Conservation (phyloP, 2,329 filamentous ascomycete species). For the Aspergillus arachidicola region DNA sequence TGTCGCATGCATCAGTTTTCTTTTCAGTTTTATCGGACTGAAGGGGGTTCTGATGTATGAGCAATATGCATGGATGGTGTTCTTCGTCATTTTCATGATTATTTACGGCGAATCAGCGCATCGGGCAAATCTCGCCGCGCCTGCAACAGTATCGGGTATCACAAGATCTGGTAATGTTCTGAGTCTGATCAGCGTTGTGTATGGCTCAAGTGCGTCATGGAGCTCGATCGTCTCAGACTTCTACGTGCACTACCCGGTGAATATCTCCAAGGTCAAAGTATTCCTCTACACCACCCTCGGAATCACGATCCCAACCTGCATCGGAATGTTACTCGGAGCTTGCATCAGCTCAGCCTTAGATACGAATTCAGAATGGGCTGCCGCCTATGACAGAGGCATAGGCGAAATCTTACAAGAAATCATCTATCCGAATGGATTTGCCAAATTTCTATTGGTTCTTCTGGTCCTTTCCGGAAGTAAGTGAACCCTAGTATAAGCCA, state of each 20-base stretch:
- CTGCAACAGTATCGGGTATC: constrained; percentile 38
- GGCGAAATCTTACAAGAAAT: constrained; percentile 51
- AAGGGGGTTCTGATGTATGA: constrained; percentile 32
- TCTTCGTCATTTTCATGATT: constrained; percentile 47
- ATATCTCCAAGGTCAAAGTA: constrained; percentile 50
- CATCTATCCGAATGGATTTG: constrained; percentile 50
- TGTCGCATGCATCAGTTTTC: constrained; percentile 28
- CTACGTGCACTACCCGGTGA: constrained; percentile 52
- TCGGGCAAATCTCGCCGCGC: constrained; percentile 44
- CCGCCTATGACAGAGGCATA: constrained; percentile 38
- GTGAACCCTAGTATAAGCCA: background rate
- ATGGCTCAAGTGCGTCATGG: constrained; percentile 55
- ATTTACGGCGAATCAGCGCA: constrained; percentile 51
- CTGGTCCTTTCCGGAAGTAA: constrained; percentile 36
- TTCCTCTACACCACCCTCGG: constrained; percentile 54
- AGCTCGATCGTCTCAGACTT: constrained; percentile 49
- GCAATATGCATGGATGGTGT: constrained; percentile 35
- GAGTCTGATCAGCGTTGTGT: constrained; percentile 50
- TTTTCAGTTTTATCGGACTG: constrained; percentile 31
- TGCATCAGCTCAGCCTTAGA: constrained; percentile 49
- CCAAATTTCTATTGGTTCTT: constrained; percentile 46
- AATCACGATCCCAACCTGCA: constrained; percentile 52
- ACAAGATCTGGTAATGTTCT: constrained; percentile 46
- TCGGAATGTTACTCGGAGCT: constrained; percentile 52
- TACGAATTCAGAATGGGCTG: constrained; percentile 43